Evolutionary conservation across 2,329 filamentous ascomycete species (phyloP).

Genomic region (Nothophaeocryptopus gaeumannii): DNA sequence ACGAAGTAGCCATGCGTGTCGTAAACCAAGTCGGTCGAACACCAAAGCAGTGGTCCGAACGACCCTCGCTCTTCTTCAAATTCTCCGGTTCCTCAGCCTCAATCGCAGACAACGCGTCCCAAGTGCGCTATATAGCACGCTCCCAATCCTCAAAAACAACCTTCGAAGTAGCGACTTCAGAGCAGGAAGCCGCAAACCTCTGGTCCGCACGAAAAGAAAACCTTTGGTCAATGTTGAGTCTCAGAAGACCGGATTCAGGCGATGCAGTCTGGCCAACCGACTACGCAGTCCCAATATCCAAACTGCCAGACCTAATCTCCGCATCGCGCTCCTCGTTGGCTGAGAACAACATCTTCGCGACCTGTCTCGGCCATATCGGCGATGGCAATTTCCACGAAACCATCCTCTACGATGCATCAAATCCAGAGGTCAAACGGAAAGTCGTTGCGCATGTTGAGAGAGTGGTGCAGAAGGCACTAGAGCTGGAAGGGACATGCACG

Average conservation of each 20-base stretch:
- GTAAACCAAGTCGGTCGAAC: constrained; percentile 73
- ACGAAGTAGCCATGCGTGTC: constrained; percentile 80
- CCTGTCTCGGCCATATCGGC: constrained; percentile 83
- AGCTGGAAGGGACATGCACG: constrained; percentile 91
- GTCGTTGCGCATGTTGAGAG: constrained; percentile 80
- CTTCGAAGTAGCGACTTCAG: background rate
- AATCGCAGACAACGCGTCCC: constrained; percentile 70
- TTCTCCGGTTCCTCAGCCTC: constrained; percentile 72
- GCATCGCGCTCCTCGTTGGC: constrained; percentile 87
- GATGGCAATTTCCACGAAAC: constrained; percentile 94
- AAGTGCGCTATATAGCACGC: constrained; percentile 65
- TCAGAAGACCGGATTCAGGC: constrained; percentile 48
- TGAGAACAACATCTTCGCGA: constrained; percentile 78
- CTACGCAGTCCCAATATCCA: constrained; percentile 57
- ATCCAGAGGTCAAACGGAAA: constrained; percentile 67
- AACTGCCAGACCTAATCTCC: constrained; percentile 65
- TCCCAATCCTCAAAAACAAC: constrained; percentile 27
- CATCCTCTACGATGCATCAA: constrained; percentile 76
- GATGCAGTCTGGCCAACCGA: constrained; percentile 61
- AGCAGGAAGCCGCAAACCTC: constrained; percentile 29
- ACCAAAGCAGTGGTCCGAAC: constrained; percentile 68
- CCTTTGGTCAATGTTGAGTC: constrained; percentile 58
- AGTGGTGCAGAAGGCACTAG: constrained; percentile 81
- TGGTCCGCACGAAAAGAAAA: constrained; percentile 61
- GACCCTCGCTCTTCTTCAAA: constrained; percentile 78